Evolutionary conservation across 495 filamentous ascomycete genomes (phyloP), one percentile per base, ranked within the genome.

Genomic region (Podospora fimiseda): DNA sequence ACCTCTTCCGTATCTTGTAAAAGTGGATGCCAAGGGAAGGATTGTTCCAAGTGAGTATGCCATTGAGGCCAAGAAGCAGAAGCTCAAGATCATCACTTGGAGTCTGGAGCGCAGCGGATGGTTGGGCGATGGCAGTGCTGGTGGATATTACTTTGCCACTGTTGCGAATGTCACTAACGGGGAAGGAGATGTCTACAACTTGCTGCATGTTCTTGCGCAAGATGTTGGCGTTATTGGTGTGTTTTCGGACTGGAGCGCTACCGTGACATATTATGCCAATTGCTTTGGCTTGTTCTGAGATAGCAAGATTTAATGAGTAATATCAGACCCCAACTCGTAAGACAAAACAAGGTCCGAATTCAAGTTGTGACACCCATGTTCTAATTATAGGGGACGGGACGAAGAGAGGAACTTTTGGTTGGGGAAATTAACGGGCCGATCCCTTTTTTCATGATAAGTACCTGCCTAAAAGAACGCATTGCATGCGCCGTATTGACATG

Each of bases 161-260:
- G 66, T 84, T 19, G 66, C 64, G 0, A 64, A 68, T 38, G 73
- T 69, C 9, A 77, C 79, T 37, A 76, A 73, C 23, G 76, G 74
- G 42, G 80, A 84, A 53, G 80, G 80, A 3, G 77, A 84, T 38
- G 72, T 80, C 63, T 83, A 74, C 55, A 75, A 68, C 39, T 71
- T 83, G 14, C 58, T 85, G 22, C 78, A 84, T 58, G 79, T 81
- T 14, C 53, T 85, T 42, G 74, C 70, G 8, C 70, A 73, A 52
- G 66, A 84, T 57, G 78, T 84, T 7, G 77, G 77, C 2, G 77
- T 80, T 11, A 60, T 64, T 16, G 75, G 66, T 2, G 75, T 85
- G 18, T 85, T 84, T 52, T 75, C 77, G 9, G 82, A 84, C 59
- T 85, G 82, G 82, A 73, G 74, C 3, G 79, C 77, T 0, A 82